Percentiles rank a stretch among this genome's conserved stretches.
These are phyloP conservation scores for Colletotrichum melonis DNA, from an alignment of 2,329 filamentous ascomycete genomes.

Conservation along the genomic window DNA sequence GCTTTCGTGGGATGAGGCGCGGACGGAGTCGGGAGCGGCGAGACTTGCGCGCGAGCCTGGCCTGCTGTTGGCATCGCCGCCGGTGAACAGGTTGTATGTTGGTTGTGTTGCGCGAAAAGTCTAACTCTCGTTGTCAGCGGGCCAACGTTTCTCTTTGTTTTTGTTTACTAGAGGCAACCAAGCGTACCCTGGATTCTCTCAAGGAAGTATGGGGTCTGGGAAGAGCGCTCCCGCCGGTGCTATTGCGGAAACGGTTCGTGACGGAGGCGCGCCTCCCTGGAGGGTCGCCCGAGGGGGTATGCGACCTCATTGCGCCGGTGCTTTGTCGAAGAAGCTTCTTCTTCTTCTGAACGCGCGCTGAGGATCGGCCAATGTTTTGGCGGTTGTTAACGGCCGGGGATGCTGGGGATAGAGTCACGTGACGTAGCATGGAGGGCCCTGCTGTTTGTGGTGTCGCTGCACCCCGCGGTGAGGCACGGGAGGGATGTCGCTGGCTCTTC, in stretches of 20 bases:
- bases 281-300: conserved; percentile 41
- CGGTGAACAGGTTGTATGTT: conserved; percentile 69
- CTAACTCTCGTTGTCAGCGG: conserved; percentile 38
- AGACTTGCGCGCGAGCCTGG: conserved; percentile 55
- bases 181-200: conserved; percentile 52
- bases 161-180: conserved; percentile 34
- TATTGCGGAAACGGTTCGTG: conserved; percentile 48
- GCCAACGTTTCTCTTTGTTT: conserved; percentile 22
- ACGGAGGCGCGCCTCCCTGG: conserved; percentile 44
- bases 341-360: conserved; percentile 14
- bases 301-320: conserved; percentile 45
- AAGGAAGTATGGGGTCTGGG: conserved; percentile 49
- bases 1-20: conserved; percentile 65
- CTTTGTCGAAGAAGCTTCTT: conserved; percentile 34
- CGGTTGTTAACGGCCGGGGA: not conserved
- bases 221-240: conserved; percentile 49
- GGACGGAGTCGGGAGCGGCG: conserved; percentile 51
- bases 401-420: conserved; percentile 30
- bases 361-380: conserved; percentile 33
- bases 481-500: not conserved
- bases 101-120: conserved; percentile 64
- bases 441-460: not conserved
- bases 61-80: conserved; percentile 54
- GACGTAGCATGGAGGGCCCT: not conserved
- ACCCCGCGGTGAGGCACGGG: not conserved